Evolutionary conservation across 768 basidiomycete genomes (phyloP).

Genomic region (Russula dissimulans): DNA sequence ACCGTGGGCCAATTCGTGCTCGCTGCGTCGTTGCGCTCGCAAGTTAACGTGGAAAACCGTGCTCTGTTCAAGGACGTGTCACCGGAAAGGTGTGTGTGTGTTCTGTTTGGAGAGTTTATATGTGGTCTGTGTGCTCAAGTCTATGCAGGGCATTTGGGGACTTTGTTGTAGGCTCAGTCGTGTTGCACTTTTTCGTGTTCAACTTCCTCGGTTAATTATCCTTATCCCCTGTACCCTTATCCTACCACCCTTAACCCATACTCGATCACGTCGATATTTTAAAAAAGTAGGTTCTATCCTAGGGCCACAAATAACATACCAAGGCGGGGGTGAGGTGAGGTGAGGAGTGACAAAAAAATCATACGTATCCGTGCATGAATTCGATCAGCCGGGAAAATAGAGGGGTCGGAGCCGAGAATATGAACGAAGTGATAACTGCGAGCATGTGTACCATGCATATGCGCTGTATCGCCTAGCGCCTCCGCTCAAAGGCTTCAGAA

Average conservation of each 20-base stretch:
- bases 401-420: not conserved
- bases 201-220: slow-evolving; percentile 80
- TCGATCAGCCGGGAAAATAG: not conserved
- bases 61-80: slow-evolving; percentile 83
- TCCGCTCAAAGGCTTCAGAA: slow-evolving; percentile 65
- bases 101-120: not conserved
- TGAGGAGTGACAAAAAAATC: not conserved
- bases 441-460: not conserved
- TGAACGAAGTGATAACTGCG: not conserved
- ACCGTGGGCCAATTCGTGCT: slow-evolving; percentile 96
- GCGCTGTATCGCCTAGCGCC: slow-evolving; percentile 21
- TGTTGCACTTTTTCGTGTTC: slow-evolving; percentile 97
- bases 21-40: slow-evolving; percentile 82
- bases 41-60: slow-evolving; percentile 83
- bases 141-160: slow-evolving; percentile 85
- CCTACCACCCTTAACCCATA: not conserved
- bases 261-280: not conserved
- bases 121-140: not conserved
- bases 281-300: not conserved
- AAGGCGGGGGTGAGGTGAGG: not conserved
- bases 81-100: slow-evolving; percentile 73
- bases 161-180: slow-evolving; percentile 88
- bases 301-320: not conserved
- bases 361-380: not conserved
- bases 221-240: not conserved